Evolutionary conservation across 2,329 filamentous ascomycete species (phyloP).

Genomic region (Setomelanomma holmii): DNA sequence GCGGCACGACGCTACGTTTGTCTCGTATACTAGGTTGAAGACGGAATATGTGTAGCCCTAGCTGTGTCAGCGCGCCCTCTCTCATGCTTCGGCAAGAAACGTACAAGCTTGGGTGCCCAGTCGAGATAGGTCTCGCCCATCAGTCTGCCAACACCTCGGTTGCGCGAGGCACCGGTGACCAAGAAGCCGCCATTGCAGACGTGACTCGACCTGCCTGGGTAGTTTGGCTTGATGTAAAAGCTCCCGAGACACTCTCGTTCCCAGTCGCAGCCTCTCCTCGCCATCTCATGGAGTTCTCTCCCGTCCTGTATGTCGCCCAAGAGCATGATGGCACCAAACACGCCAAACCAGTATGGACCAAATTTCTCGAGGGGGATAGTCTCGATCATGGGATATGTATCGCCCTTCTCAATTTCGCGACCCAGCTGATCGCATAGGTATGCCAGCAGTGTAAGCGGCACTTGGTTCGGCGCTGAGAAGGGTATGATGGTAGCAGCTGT

Average conservation of each 20-base stretch:
- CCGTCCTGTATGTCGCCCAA: conserved; percentile 71
- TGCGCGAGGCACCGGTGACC: conserved; percentile 56
- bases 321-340: conserved; percentile 88
- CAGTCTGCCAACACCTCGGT: conserved; percentile 58
- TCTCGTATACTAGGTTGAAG: conserved; percentile 95
- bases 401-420: conserved; percentile 88
- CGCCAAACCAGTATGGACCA: conserved; percentile 86
- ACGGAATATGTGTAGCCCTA: conserved; percentile 88
- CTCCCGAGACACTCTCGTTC: conserved; percentile 81
- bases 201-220: conserved; percentile 88
- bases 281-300: conserved; percentile 58
- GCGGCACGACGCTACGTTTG: conserved; percentile 85
- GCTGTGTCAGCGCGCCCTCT: conserved; percentile 13
- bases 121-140: conserved; percentile 62
- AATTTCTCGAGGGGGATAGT: conserved; percentile 77
- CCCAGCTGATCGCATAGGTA: conserved; percentile 87
- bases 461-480: conserved; percentile 76
- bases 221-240: conserved; percentile 95
- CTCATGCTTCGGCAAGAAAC: too few species aligned
- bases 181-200: conserved; percentile 73
- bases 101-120: conserved; percentile 59
- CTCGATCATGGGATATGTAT: conserved; percentile 89
- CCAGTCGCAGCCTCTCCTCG: conserved; percentile 68
- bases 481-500: conserved; percentile 85
- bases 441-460: conserved; percentile 75